Base-by-base conservation (phyloP, 129 eudicot genomes). In the Helichrysum umbraculigerum region DNA sequence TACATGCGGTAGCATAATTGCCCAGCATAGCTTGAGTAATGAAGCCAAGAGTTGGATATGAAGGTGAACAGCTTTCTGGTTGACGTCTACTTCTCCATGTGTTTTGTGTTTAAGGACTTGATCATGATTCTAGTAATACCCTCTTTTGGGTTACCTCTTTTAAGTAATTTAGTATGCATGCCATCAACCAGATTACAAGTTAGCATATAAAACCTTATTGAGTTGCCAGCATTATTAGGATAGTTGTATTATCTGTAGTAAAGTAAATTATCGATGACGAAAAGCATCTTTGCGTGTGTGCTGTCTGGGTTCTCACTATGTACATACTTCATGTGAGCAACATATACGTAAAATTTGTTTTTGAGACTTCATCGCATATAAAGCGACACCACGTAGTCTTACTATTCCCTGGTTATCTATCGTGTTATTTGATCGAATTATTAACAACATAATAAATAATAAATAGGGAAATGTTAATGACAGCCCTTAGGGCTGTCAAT, bases 31-130 rank as follows among this genome's bases (percentile, higher is more conserved):
- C 70, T 33, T 9, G 14, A 34, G 70, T 17, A 25, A 62, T 25
- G 28, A 25, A 25, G 28, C 28, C 5, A 41, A 14, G 39, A 41
- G 60, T 37, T 57, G 21, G 66, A 37, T 10, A 56, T 29, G 33
- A 66, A 76, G 25, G 41, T 52, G 41, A 54, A 76, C 29, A 41
- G 41, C 50, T 75, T 75, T 62, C 22, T 35, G 7, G 57, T 59
- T 16, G 30, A 74, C 30, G 42, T n/a, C 20, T 63, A 20, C 6
- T 75, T 14, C 12, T 62, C 17, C 28, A 14, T 2, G 28, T 61
- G 32, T 61, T n/a, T 54, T 54, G 60, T 54, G 25, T 54, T 54
- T n/a, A 6, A 54, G 21, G 60, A 54, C 8, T 54, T 54, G 60
- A 54, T 54, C 60, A 54, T 1, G 3, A 54, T 54, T 54, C 60